Percentiles rank a stretch among this genome's conserved stretches.
phyloP scores from a whole-genome alignment of 1,139 yeast genomes.

The Suhomyces wounanorum region DNA sequence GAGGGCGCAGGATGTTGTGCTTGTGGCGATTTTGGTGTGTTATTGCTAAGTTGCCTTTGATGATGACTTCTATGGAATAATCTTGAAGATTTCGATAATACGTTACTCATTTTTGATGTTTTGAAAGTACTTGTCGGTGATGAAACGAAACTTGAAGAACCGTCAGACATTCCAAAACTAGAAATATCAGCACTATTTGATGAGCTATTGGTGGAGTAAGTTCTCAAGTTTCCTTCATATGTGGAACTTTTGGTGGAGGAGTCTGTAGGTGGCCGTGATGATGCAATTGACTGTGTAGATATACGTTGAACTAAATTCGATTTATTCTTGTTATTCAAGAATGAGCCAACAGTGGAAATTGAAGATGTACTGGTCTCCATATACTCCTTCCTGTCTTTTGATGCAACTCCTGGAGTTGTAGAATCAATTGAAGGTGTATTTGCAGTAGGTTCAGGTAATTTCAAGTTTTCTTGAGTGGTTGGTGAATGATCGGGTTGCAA shows the following conservation, averaged over 20 bases:
- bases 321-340: conserved; percentile 1
- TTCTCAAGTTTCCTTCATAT: conserved; percentile 5
- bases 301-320: not conserved
- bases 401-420: conserved; percentile 1
- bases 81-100: conserved; percentile 35
- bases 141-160: not conserved
- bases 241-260: not conserved
- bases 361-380: not conserved
- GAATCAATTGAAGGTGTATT: conserved; percentile 5
- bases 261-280: not conserved
- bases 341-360: conserved; percentile 3
- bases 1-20: conserved; percentile 15
- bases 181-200: conserved; percentile 9
- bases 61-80: conserved; percentile 33
- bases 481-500: conserved; percentile 1
- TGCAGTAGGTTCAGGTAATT: conserved; percentile 7
- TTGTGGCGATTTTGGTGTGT: conserved; percentile 15
- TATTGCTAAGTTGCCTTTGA: conserved; percentile 15
- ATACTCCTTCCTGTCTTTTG: not conserved
- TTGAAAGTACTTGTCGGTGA: conserved; percentile 12
- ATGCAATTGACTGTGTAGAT: not conserved
- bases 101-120: conserved; percentile 29
- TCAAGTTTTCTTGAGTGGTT: conserved; percentile 4
- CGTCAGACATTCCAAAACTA: conserved; percentile 3
- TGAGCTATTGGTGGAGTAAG: conserved; percentile 9